Evolutionary conservation across 106 monocot genomes (phyloP).

Genomic region (Dactylorhiza incarnata): DNA sequence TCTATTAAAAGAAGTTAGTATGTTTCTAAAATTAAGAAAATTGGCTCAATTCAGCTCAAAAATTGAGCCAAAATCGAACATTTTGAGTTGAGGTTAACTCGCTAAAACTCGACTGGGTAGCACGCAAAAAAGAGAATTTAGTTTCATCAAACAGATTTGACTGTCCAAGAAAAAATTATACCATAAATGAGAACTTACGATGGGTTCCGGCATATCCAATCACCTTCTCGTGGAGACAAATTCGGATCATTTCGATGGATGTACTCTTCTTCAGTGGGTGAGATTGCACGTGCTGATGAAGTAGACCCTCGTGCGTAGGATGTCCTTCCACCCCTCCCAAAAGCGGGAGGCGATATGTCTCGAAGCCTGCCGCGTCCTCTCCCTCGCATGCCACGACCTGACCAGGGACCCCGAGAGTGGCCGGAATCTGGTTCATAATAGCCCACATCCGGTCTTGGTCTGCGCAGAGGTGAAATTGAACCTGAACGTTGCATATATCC

Average conservation of each 20-base stretch:
- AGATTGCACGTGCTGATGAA: conserved; percentile 13
- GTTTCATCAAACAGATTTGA: too few relatives aligned
- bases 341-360: conserved; percentile 24
- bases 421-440: conserved; percentile 29
- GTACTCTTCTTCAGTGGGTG: conserved; percentile 34
- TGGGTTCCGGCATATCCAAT: conserved; percentile 90
- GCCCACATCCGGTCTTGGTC: conserved; percentile 17
- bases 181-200: conserved; percentile 30
- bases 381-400: conserved; percentile 37
- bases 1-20: too few relatives aligned
- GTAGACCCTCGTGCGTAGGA: conserved; percentile 22
- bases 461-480: conserved; percentile 34
- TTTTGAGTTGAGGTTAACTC: too few relatives aligned
- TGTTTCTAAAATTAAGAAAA: too few relatives aligned
- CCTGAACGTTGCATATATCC: conserved; percentile 29
- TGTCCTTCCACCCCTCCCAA: conserved; percentile 39
- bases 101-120: too few relatives aligned
- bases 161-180: too few relatives aligned
- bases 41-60: too few relatives aligned
- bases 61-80: too few relatives aligned
- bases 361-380: conserved; percentile 45
- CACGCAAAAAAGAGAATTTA: too few relatives aligned
- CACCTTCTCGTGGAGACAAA: conserved; percentile 83
- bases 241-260: conserved; percentile 79
- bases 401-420: conserved; percentile 14